phyloP scores from a whole-genome alignment of 2,329 filamentous ascomycete species.

The Ophiostoma piceae region DNA sequence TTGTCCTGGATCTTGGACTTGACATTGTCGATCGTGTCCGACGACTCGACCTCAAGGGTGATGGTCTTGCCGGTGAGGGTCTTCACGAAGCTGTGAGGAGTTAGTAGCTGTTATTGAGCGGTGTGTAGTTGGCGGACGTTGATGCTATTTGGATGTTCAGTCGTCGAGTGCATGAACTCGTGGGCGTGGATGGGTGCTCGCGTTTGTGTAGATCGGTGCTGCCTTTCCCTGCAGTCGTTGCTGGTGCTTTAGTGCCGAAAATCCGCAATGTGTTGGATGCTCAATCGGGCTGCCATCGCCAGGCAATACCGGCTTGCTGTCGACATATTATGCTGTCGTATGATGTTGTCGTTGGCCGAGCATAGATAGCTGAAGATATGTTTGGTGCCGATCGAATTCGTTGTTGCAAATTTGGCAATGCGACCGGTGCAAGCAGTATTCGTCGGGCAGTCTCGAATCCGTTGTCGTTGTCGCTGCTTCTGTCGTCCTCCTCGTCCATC shows the following conservation, averaged over 20 bases:
- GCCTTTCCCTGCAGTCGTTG: neutral
- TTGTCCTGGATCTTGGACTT: conserved; percentile 99
- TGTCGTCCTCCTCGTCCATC: neutral
- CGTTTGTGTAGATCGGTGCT: neutral
- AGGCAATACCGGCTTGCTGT: neutral
- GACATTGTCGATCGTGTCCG: conserved; percentile 99
- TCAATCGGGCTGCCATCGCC: neutral
- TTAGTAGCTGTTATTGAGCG: conserved; percentile 11
- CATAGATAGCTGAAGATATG: neutral
- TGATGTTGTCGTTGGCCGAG: neutral
- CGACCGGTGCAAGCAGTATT: neutral
- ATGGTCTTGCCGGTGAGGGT: conserved; percentile 99
- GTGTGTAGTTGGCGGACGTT: neutral
- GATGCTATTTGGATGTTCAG: neutral
- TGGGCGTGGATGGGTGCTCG: too few species aligned
- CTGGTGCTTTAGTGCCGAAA: neutral
- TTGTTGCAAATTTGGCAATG: neutral
- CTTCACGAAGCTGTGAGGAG: conserved; percentile 86
- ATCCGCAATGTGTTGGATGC: too few species aligned
- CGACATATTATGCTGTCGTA: neutral
- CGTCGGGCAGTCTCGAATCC: neutral
- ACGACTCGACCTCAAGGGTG: conserved; percentile 98
- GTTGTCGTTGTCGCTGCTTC: neutral
- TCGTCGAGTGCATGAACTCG: neutral
- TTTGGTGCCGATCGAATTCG: neutral